A percentile compares a stretch with the other conserved stretches of the same genome.
These are phyloP conservation scores for Leccinum olivaceopallidum DNA, from an alignment of 768 basidiomycete genomes.

Conservation along the genomic window DNA sequence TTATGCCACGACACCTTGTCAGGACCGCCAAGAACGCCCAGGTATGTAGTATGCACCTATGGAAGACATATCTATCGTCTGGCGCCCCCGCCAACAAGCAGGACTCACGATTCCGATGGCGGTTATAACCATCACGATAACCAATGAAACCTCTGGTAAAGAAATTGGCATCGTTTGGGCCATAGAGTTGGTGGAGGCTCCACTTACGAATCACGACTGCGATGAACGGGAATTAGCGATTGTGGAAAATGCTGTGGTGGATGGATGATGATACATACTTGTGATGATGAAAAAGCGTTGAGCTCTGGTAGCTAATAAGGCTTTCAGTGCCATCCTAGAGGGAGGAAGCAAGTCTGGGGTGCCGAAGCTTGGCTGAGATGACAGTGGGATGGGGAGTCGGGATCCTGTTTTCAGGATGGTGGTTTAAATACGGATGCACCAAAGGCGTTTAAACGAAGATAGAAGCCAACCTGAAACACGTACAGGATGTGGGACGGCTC, in stretches of 20 bases:
- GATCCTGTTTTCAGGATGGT: too few species aligned
- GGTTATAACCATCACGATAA: constrained; percentile 71
- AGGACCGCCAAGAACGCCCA: constrained; percentile 22
- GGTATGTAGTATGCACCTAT: constrained; percentile 49
- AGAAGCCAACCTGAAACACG: too few species aligned
- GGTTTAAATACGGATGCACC: too few species aligned
- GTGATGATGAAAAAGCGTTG: constrained; percentile 72
- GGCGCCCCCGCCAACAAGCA: background rate
- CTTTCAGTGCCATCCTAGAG: constrained; percentile 63
- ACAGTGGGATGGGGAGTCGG: background rate
- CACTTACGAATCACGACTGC: constrained; percentile 62
- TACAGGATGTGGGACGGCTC: too few species aligned
- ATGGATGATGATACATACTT: constrained; percentile 44
- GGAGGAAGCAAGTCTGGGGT: constrained; percentile 14
- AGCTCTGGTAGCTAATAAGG: constrained; percentile 68
- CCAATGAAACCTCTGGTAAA: constrained; percentile 69
- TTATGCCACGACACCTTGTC: constrained; percentile 50
- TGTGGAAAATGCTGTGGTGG: constrained; percentile 3
- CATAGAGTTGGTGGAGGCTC: background rate
- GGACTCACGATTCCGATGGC: constrained; percentile 62
- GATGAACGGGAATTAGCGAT: constrained; percentile 5
- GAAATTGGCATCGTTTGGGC: constrained; percentile 1
- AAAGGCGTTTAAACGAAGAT: too few species aligned
- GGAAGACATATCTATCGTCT: constrained; percentile 8
- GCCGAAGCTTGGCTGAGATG: constrained; percentile 16